Evolutionary conservation across 2,329 filamentous ascomycete species (phyloP), one percentile per base, ranked within the genome.

Genomic region (Trichoderma polysporum): DNA sequence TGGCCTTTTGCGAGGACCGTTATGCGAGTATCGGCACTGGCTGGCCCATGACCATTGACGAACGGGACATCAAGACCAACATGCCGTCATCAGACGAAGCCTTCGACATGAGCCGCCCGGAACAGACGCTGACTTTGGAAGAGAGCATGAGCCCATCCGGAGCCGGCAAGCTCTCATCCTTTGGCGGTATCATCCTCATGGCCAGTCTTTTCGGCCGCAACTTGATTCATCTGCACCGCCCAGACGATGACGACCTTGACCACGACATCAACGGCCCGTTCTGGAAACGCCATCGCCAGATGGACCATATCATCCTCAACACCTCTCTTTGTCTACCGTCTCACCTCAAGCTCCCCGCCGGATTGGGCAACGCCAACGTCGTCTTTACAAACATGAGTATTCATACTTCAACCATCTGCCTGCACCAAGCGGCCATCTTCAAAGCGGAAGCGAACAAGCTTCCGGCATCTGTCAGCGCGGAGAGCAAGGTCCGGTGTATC

Each of bases 371-470:
- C 73, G 86, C 93, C 3, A 98, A 97, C 70, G 88, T 94, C 63
- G 88, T 98, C 4, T 98, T 97, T 76, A 88, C 91, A 66, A 98
- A 98, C 74, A 97, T 99, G 93, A 93, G 92, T 75, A 93, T 99
- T 35, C 94, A 98, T 76, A 97, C 95, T 0, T 97, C 94, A 1
- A 93, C 93, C 1, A 98, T 99, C 63, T 98, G 94, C 77, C 82
- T 99, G n/a, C 95, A 99, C 74, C 95, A 99, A 80, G 95, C 94
- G 2, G 95, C 95, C 29, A 98, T 99, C 22, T 97, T 94, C 84
- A 98, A 97, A 76, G 93, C 94, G 0, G 94, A 98, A 73, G 95
- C 93, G 79, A 91, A 97, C 77, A 87, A 88, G 62, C 81, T 97
- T 68, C 89, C 92, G 0, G 82, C 86, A 1, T 89, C 90, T 19